Conservation (phyloP, 2,329 filamentous ascomycete genomes). For the Eutypella sp. region DNA sequence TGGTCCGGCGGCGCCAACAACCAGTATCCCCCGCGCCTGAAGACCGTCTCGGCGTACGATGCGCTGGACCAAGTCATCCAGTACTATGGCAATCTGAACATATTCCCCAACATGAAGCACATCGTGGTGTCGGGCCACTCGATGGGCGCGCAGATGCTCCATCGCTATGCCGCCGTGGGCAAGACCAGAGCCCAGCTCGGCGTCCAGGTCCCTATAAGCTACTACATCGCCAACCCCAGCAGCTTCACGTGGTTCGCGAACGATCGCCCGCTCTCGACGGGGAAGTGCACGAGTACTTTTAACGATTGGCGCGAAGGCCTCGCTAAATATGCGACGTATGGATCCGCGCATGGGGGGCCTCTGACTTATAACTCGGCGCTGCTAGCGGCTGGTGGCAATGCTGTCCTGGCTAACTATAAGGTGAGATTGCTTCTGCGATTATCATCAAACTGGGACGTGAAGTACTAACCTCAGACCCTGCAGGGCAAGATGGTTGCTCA, state of each 20-base stretch:
- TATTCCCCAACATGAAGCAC: constrained; percentile 5
- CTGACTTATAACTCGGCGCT: constrained; percentile 2
- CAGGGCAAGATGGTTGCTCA: constrained; percentile 2
- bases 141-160: constrained; percentile 5
- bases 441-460: neutral
- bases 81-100: constrained; percentile 1
- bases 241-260: constrained; percentile 1
- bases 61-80: constrained; percentile 4
- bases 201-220: constrained; percentile 1
- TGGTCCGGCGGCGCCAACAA: constrained; percentile 5
- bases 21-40: constrained; percentile 2
- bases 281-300: constrained; percentile 1
- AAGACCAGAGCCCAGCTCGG: constrained; percentile 3
- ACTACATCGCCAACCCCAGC: constrained; percentile 4
- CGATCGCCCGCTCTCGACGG: constrained; percentile 2
- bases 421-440: neutral
- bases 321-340: constrained; percentile 2
- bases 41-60: constrained; percentile 3
- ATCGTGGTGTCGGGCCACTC: constrained; percentile 5
- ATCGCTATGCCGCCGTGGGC: constrained; percentile 3
- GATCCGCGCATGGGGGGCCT: neutral
- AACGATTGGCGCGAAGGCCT: constrained; percentile 4
- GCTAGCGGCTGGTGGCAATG: neutral
- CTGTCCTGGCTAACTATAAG: constrained; percentile 3
- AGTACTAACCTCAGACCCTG: neutral